Conservation (phyloP, 1,284 basidiomycete genomes). For the Exobasidium rhododendri region DNA sequence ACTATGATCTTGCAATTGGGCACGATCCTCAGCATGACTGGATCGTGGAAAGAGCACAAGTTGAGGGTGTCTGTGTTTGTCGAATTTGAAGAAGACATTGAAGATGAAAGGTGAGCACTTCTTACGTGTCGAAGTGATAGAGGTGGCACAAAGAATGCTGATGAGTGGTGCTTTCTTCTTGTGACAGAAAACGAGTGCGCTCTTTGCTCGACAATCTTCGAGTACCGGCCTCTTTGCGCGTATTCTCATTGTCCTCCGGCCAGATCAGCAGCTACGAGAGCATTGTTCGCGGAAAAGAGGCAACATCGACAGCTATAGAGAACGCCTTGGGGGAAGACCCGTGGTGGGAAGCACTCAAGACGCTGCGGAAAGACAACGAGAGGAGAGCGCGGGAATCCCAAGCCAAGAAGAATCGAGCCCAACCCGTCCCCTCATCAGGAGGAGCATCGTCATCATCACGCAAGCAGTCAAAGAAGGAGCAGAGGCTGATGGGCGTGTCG, state of each 20-base stretch:
- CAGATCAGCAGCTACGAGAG: slow-evolving; percentile 45
- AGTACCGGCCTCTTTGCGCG: slow-evolving; percentile 49
- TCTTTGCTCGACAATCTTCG: slow-evolving; percentile 51
- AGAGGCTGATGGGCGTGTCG: slow-evolving; percentile 34
- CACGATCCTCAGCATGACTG: slow-evolving; percentile 51
- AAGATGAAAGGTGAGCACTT: slow-evolving; percentile 32
- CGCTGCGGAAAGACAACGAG: slow-evolving; percentile 43
- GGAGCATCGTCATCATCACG: slow-evolving; percentile 9
- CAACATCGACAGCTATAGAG: slow-evolving; percentile 29
- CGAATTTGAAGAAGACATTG: slow-evolving; percentile 45
- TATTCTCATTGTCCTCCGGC: slow-evolving; percentile 44
- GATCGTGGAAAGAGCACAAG: slow-evolving; percentile 51
- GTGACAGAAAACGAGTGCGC: slow-evolving; percentile 31
- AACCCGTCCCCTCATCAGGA: background rate
- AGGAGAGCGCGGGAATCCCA: slow-evolving; percentile 30
- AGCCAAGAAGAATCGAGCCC: slow-evolving; percentile 26
- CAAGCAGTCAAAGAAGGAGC: slow-evolving; percentile 35
- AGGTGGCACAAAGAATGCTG: too few species aligned
- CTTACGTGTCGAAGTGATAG: too few species aligned
- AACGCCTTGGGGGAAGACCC: slow-evolving; percentile 43
- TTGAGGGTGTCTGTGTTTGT: slow-evolving; percentile 53
- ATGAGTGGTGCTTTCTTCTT: too few species aligned
- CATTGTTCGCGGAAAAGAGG: slow-evolving; percentile 42
- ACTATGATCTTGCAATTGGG: slow-evolving; percentile 54
- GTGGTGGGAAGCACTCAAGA: slow-evolving; percentile 51